These are phyloP conservation scores for Hemerocallis citrina DNA, from an alignment of 106 monocot genomes.

Conservation along the genomic window DNA sequence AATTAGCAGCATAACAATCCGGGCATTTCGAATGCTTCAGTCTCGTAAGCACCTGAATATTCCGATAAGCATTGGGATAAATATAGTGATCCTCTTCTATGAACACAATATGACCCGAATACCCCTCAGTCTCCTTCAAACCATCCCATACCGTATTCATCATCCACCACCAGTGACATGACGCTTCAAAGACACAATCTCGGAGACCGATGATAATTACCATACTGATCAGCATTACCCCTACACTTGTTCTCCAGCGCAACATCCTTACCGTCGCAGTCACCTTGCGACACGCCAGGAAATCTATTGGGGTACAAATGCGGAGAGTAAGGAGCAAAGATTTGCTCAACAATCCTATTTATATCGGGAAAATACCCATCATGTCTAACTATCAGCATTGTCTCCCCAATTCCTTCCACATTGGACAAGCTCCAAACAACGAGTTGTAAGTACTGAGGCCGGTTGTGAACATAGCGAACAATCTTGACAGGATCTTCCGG, in stretches of 20 bases:
- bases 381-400: constrained; percentile 88
- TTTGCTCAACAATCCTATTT: constrained; percentile 84
- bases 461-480: constrained; percentile 87
- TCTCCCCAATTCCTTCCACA: constrained; percentile 80
- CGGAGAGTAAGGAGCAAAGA: constrained; percentile 87
- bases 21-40: constrained; percentile 69
- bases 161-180: constrained; percentile 99
- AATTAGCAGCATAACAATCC: constrained; percentile 71
- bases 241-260: constrained; percentile 43
- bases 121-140: constrained; percentile 49
- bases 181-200: constrained; percentile 92
- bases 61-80: constrained; percentile 85
- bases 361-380: constrained; percentile 88
- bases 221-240: constrained; percentile 79
- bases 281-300: constrained; percentile 61
- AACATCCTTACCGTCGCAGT: constrained; percentile 62
- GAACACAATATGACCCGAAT: constrained; percentile 72
- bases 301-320: constrained; percentile 70
- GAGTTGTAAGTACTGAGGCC: constrained; percentile 75
- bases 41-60: constrained; percentile 52
- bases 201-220: constrained; percentile 80
- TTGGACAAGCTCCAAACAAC: constrained; percentile 63
- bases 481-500: constrained; percentile 61
- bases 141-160: constrained; percentile 99
- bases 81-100: constrained; percentile 97